Base-by-base conservation (phyloP, 306 rosid genomes). In the Albizia julibrissin region DNA sequence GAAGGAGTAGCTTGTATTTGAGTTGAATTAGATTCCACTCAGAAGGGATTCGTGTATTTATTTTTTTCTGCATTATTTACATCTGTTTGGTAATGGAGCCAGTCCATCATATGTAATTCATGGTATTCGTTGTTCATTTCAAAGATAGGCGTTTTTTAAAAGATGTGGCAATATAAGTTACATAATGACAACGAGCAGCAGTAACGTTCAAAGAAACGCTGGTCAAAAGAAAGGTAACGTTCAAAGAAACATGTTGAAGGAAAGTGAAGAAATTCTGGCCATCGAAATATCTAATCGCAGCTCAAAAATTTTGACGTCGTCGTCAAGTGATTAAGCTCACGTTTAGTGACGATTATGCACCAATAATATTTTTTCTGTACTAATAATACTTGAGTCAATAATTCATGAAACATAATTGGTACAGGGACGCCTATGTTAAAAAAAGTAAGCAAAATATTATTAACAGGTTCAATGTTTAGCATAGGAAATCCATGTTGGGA, bases 401-500 rank as follows among this genome's bases (percentile, higher is more conserved):
- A 78, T 59, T 80, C 68, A 73, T 78, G 65, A 50, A 50, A n/a
- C 74, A 24, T 78, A 18, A 42, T 29, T 9, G 21, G 68, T 76
- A 33, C 13, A 49, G 59, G 14, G 59, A 80, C 27, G 19, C 39
- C 10, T 46, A 47, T 69, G 21, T 61, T 42, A 12, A 80, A 21
- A 61, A 73, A 52, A 8, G 5, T 34, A 61, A 67, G 46, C 47
- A 67, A 39, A n/a, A n/a, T n/a, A 47, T 40, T 72, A 75, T 13
- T 66, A 79, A 75, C 44, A 72, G 67, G 59, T n/a, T 76, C 43
- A 6, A 58, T 73, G 74, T 72, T 82, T 82, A 72, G 54, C 72
- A 39, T 19, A 59, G 79, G 59, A 76, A 87, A 80, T 58, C 83
- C 87, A 79, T 89, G 91, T 87, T 76, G 85, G 91, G 89, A 81